Base-by-base conservation (phyloP, 2,329 filamentous ascomycete genomes). In the Phyllosticta citrichinensis region DNA sequence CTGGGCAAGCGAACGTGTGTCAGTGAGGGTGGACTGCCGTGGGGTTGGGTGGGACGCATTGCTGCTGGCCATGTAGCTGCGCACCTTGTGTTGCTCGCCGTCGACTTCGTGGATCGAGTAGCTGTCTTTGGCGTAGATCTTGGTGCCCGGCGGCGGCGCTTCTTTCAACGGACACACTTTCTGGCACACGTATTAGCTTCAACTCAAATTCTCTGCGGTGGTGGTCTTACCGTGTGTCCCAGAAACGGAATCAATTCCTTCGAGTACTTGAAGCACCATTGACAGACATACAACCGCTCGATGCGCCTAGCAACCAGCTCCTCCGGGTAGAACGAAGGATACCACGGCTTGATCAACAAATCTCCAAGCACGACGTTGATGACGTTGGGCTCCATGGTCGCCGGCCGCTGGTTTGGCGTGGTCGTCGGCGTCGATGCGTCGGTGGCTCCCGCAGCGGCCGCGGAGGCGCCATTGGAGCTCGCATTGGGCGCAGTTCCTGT, bases 221-320 rank as follows among this genome's bases (percentile, higher is more conserved):
- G 5, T 8, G 10, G 8, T 67, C 73, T 63, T 65, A 77, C 75
- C 67, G 75, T 68, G 70, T 81, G 79, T 24, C 74, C 76, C 61
- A 80, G 66, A 65, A 76, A 81, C 59, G 72, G 73, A 65, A 77
- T 72, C 30, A 80, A 67, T 66, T 81, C 79, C 54, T 74, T 75
- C n/a, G 87, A 88, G 74, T 99, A 99, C 71, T 92, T 93, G 80
- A 97, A 97, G 77, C 94, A 99, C 79, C 85, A 88, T 35, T 89
- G 87, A 71, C 94, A 99, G 35, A 97, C 88, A 68, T 92, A 95
- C 8, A 97, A 77, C 61, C 86, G 70, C 25, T 80, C 77, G 14
- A 74, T 67, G 25, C 52, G 35, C 57, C 73, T 65, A 30, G 76
- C 77, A 12, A 80, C 72, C 6, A 80, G 68, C 65, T 91, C 78